Conservation (phyloP, 176 grass and related monocot species). For the Phoenix roebelenii region DNA sequence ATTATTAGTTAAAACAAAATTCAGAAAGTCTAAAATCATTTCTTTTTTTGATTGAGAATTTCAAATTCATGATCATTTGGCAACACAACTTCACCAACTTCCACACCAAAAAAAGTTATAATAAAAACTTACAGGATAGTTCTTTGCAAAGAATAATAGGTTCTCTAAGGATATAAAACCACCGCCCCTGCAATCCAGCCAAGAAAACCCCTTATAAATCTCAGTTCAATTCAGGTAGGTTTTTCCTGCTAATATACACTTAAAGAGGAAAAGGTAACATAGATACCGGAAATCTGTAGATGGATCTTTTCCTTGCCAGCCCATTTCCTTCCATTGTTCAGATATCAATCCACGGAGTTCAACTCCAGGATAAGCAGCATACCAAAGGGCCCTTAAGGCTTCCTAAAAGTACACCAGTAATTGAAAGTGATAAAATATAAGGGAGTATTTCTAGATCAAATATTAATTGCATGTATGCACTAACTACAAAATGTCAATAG, state of each 20-base stretch:
- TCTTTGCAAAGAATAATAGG: constrained; percentile 79
- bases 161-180: constrained; percentile 99
- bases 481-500: background rate
- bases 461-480: background rate
- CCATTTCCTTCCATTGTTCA: constrained; percentile 99
- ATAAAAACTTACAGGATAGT: constrained; percentile 52
- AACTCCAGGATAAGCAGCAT: constrained; percentile 64
- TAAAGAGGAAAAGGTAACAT: background rate
- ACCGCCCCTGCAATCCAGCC: constrained; percentile 60
- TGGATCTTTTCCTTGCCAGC: constrained; percentile 98
- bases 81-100: background rate
- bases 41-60: too few species aligned
- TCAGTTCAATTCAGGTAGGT: background rate
- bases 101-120: background rate
- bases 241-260: too few species aligned
- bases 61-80: too few species aligned
- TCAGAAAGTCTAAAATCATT: too few species aligned
- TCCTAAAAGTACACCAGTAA: constrained; percentile 46
- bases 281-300: constrained; percentile 96
- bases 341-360: constrained; percentile 72
- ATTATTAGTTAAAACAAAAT: too few species aligned
- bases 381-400: constrained; percentile 67
- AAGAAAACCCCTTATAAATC: constrained; percentile 15
- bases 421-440: constrained; percentile 9
- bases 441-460: constrained; percentile 11